phyloP scores from a whole-genome alignment of 441 rosid species.

The Populus hybrid region DNA sequence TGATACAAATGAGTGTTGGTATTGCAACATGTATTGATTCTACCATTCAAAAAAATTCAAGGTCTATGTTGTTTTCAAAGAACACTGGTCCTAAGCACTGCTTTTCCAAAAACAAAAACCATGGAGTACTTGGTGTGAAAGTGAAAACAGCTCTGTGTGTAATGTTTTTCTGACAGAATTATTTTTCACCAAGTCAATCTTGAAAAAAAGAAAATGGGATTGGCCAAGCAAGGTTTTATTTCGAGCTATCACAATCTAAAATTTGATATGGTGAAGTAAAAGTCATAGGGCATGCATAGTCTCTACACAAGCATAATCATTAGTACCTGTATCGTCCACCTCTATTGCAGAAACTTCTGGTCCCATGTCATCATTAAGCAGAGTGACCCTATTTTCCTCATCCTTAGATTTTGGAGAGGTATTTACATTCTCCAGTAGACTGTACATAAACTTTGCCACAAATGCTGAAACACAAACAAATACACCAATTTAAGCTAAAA shows the following conservation, averaged over 20 bases:
- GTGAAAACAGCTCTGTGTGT: neutral
- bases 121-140: neutral
- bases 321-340: neutral
- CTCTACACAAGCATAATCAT: neutral
- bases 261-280: neutral
- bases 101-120: neutral
- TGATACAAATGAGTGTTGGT: constrained; percentile 56
- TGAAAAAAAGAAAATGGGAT: neutral
- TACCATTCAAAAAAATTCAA: neutral
- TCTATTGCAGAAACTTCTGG: neutral
- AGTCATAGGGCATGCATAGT: neutral
- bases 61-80: neutral
- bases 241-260: neutral
- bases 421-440: constrained; percentile 38
- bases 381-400: constrained; percentile 21
- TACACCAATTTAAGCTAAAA: constrained; percentile 19
- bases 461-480: constrained; percentile 49
- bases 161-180: neutral
- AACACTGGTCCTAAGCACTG: neutral
- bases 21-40: neutral
- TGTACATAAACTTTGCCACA: constrained; percentile 52
- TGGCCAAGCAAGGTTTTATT: neutral
- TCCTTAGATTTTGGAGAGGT: constrained; percentile 40
- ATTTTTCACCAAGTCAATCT: neutral
- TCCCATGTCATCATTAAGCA: neutral